A percentile compares a stretch with the other conserved stretches of the same genome.
Conservation (phyloP, 352 stramenopile genomes). For the Phytopythium cucurbitacearum region DNA sequence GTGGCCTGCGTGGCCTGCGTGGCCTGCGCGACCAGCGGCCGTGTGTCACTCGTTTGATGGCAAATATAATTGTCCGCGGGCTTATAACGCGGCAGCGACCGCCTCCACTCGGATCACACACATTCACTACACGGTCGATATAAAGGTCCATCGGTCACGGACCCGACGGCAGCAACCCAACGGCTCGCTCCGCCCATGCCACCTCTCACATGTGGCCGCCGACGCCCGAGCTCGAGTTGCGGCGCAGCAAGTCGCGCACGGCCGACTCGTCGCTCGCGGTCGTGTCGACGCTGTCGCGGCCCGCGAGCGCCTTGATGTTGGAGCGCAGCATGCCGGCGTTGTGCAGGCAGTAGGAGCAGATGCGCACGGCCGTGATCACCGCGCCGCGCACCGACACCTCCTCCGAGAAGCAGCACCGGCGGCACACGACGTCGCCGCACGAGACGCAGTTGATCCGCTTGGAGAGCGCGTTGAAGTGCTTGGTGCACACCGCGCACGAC, state of each 20-base stretch:
- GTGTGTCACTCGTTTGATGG: too few relatives aligned
- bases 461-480: slow-evolving; percentile 21
- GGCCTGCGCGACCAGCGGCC: too few relatives aligned
- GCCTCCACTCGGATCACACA: too few relatives aligned
- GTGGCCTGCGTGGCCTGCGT: too few relatives aligned
- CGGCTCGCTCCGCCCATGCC: too few relatives aligned
- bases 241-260: slow-evolving; percentile 16
- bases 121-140: too few relatives aligned
- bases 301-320: slow-evolving; percentile 10
- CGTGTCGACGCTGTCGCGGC: slow-evolving; percentile 16
- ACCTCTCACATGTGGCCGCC: too few relatives aligned
- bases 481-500: slow-evolving; percentile 18
- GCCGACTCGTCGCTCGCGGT: slow-evolving; percentile 14
- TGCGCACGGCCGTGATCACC: slow-evolving; percentile 21
- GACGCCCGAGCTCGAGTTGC: slow-evolving; percentile 8
- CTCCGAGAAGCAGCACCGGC: slow-evolving; percentile 19
- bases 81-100: too few relatives aligned
- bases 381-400: slow-evolving; percentile 35
- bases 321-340: slow-evolving; percentile 13
- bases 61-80: too few relatives aligned
- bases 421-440: slow-evolving; percentile 23
- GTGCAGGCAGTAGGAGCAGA: slow-evolving; percentile 22
- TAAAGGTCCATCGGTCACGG: too few relatives aligned
- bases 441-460: slow-evolving; percentile 23
- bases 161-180: too few relatives aligned